Percentiles rank a stretch among this genome's conserved stretches.
phyloP scores from a whole-genome alignment of 176 grass and related monocot genomes.

The Avena insularis region DNA sequence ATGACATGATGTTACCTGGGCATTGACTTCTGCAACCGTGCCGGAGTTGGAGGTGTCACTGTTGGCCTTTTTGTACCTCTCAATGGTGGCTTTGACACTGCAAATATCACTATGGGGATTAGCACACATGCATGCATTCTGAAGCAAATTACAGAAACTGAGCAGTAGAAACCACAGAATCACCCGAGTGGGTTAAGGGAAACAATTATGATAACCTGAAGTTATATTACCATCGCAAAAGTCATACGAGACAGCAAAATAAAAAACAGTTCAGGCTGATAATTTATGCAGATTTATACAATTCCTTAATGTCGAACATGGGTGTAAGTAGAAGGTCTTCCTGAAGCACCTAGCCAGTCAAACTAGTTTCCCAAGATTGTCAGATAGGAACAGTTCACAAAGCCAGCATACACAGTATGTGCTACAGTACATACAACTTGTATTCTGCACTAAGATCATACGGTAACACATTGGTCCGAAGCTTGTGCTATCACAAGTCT shows the following conservation, averaged over 20 bases:
- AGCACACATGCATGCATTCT: neutral
- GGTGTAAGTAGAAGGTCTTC: neutral
- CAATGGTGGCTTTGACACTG: conserved; percentile 95
- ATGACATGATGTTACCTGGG: conserved; percentile 75
- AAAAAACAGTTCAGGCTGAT: neutral
- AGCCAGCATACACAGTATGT: neutral
- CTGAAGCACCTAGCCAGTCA: neutral
- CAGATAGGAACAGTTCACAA: neutral
- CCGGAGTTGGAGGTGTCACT: conserved; percentile 70
- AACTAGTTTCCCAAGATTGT: neutral
- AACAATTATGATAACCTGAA: neutral
- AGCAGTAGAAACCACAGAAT: neutral
- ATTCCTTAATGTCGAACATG: neutral
- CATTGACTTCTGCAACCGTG: conserved; percentile 73
- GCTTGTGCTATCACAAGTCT: conserved; percentile 25
- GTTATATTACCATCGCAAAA: neutral
- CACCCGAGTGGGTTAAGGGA: neutral
- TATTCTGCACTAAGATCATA: conserved; percentile 3
- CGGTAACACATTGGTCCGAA: conserved; percentile 45
- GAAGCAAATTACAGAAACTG: neutral
- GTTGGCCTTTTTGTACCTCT: conserved; percentile 95
- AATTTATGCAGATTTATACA: neutral
- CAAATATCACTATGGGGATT: conserved; percentile 21
- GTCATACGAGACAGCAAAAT: no score
- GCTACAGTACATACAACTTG: neutral